These are phyloP conservation scores for Tuber brumale DNA, from an alignment of 495 filamentous ascomycete genomes.

Conservation along the genomic window DNA sequence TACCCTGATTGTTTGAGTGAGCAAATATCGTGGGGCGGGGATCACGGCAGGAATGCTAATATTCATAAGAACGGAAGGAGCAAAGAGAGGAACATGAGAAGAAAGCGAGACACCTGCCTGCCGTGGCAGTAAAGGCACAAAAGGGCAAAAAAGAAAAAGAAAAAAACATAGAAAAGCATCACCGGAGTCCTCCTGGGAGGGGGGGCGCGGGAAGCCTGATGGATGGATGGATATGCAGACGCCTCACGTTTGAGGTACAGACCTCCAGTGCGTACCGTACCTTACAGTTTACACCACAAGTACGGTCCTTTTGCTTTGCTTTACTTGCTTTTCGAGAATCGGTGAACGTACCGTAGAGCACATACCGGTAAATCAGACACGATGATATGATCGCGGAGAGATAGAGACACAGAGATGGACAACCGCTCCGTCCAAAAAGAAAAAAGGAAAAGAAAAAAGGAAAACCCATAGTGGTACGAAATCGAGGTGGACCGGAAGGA, in stretches of 20 bases:
- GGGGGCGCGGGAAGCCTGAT: background rate
- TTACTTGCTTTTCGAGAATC: background rate
- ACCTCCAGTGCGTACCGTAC: background rate
- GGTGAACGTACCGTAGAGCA: background rate
- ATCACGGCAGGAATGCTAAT: background rate
- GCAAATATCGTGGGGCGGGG: background rate
- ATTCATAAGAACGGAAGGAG: background rate
- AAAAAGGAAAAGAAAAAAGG: constrained; percentile 15
- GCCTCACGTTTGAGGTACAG: constrained; percentile 4
- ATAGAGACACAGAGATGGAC: background rate
- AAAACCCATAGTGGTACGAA: constrained; percentile 38
- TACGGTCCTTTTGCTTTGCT: background rate
- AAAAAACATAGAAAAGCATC: background rate
- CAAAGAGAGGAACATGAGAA: background rate
- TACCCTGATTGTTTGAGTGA: background rate
- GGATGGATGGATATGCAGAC: background rate
- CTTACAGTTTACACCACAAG: background rate
- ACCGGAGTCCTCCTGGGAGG: background rate
- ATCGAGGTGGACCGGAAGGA: constrained; percentile 25
- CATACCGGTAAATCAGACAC: background rate
- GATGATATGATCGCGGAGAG: constrained; percentile 1
- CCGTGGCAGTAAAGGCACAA: background rate
- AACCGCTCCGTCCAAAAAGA: background rate
- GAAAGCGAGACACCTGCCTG: background rate
- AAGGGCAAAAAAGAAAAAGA: background rate